Percentiles rank a stretch among this genome's conserved stretches.
phyloP scores from a whole-genome alignment of 352 stramenopile genomes.

The Pilasporangium apinafurcum region DNA sequence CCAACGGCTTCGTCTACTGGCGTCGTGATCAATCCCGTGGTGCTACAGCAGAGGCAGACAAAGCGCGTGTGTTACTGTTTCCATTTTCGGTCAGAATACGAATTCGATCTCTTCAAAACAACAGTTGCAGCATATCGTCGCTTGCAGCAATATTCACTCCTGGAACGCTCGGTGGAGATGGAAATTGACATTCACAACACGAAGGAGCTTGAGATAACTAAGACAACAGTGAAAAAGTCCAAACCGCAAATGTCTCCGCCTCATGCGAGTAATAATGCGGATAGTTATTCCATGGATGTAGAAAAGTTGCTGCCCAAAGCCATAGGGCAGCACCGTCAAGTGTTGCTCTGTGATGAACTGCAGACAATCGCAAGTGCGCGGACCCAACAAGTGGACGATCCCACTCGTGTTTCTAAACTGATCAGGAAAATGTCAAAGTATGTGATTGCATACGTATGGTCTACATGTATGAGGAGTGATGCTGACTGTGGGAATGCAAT shows the following conservation, averaged over 20 bases:
- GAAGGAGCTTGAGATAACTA: slow-evolving; percentile 2
- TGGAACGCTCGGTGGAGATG: slow-evolving; percentile 42
- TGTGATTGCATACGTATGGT: too few species aligned
- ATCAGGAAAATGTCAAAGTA: too few species aligned
- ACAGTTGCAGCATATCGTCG: slow-evolving; percentile 22
- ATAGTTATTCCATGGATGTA: too few species aligned
- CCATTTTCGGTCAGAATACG: slow-evolving; percentile 45
- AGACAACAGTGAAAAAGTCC: slow-evolving; percentile 6
- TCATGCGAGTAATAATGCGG: slow-evolving; percentile 1
- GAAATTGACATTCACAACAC: slow-evolving; percentile 48
- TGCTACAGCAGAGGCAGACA: not conserved
- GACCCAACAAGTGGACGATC: too few species aligned
- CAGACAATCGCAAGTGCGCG: not conserved
- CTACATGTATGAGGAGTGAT: not conserved
- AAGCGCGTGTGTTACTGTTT: slow-evolving; percentile 55
- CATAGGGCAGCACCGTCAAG: not conserved
- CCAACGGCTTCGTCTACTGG: too few species aligned
- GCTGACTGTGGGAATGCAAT: not conserved
- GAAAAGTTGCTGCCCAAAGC: not conserved
- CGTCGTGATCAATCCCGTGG: not conserved
- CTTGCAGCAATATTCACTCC: slow-evolving; percentile 35
- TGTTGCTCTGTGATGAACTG: not conserved
- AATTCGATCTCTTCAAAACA: slow-evolving; percentile 47
- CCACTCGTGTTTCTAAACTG: too few species aligned
- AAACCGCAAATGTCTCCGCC: too few species aligned